Evolutionary conservation across 2,329 filamentous ascomycete species (phyloP).

Genomic region (Fusarium neocosmosporiellum): DNA sequence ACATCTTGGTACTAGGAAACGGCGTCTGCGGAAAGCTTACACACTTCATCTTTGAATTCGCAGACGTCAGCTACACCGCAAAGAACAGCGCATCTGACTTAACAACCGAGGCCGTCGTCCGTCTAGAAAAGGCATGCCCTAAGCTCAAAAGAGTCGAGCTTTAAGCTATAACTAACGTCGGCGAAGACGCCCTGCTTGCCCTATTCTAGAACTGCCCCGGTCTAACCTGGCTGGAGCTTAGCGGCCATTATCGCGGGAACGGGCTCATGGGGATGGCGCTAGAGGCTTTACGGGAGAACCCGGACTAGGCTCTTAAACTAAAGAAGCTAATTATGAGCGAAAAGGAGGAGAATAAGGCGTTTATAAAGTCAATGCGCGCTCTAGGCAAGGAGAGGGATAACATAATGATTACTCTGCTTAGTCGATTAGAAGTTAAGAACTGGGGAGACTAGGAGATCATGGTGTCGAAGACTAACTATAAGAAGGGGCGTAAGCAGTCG

Average conservation of each 20-base stretch:
- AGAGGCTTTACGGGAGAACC: slow-evolving; percentile 8
- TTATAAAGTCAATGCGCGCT: slow-evolving; percentile 24
- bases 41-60: slow-evolving; percentile 8
- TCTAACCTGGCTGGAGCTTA: slow-evolving; percentile 6
- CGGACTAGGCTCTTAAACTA: slow-evolving; percentile 19
- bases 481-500: slow-evolving; percentile 17
- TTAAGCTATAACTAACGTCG: not conserved
- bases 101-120: slow-evolving; percentile 7
- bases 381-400: slow-evolving; percentile 9
- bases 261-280: not conserved
- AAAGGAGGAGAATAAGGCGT: not conserved
- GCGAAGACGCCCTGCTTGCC: not conserved
- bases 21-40: slow-evolving; percentile 16
- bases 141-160: slow-evolving; percentile 14
- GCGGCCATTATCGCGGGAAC: not conserved
- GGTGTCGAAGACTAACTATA: not conserved
- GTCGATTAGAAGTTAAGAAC: slow-evolving; percentile 1
- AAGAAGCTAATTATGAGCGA: not conserved
- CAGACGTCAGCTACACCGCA: slow-evolving; percentile 14
- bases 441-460: slow-evolving; percentile 22
- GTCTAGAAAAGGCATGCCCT: slow-evolving; percentile 14
- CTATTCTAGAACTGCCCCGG: not conserved
- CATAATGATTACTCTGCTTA: slow-evolving; percentile 6
- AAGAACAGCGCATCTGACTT: slow-evolving; percentile 1
- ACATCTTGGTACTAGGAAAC: slow-evolving; percentile 10